Conservation (phyloP, 768 basidiomycete genomes). For the Tricholoma furcatifolium region DNA sequence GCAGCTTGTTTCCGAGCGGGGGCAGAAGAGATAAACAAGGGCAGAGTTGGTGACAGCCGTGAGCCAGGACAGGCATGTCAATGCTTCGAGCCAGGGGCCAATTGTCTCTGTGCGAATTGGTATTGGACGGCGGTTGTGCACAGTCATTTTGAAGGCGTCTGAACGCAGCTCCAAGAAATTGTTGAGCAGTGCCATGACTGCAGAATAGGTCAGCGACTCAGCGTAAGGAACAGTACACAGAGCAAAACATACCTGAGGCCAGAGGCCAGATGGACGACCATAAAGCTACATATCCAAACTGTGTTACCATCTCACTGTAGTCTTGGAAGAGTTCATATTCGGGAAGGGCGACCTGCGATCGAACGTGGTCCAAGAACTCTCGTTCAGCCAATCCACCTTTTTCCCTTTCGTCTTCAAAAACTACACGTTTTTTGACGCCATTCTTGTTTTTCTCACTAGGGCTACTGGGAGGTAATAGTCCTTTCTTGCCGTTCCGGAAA, state of each 20-base stretch:
- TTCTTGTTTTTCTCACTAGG: slow-evolving; percentile 14
- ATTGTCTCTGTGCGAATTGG: slow-evolving; percentile 88
- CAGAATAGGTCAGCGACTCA: background rate
- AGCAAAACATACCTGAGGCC: slow-evolving; percentile 57
- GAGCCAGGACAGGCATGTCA: slow-evolving; percentile 89
- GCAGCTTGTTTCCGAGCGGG: slow-evolving; percentile 19
- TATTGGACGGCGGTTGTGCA: slow-evolving; percentile 80
- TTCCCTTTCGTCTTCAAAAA: slow-evolving; percentile 68
- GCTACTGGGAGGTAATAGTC: slow-evolving; percentile 15
- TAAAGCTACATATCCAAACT: slow-evolving; percentile 89
- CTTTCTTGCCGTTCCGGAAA: slow-evolving; percentile 44
- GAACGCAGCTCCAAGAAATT: slow-evolving; percentile 90
- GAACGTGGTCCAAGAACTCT: slow-evolving; percentile 75
- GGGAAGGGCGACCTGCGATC: slow-evolving; percentile 75
- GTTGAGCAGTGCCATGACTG: slow-evolving; percentile 84
- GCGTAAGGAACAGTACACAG: background rate
- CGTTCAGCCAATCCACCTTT: slow-evolving; percentile 64
- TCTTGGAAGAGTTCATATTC: slow-evolving; percentile 82
- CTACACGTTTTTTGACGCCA: slow-evolving; percentile 62
- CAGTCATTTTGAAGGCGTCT: slow-evolving; percentile 94
- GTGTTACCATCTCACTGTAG: slow-evolving; percentile 95
- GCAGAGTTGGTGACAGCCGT: slow-evolving; percentile 86
- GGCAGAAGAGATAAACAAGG: slow-evolving; percentile 84
- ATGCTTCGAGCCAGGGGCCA: slow-evolving; percentile 89
- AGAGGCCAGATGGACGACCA: slow-evolving; percentile 97